Evolutionary conservation across 805 yeast species (phyloP).

Genomic region (Candida railenensis): DNA sequence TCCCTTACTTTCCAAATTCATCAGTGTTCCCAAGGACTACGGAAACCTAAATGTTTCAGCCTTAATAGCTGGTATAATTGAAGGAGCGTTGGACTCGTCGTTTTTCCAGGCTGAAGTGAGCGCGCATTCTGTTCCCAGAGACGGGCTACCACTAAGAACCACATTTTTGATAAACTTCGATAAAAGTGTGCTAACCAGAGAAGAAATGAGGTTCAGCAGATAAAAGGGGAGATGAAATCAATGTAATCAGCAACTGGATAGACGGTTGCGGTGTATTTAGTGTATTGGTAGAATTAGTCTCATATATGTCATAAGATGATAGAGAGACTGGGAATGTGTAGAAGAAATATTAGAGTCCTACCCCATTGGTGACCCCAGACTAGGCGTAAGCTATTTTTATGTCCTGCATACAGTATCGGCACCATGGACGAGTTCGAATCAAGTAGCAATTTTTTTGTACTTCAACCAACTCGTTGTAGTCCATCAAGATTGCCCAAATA

Average conservation of each 20-base stretch:
- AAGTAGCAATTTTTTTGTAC: neutral
- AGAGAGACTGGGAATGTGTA: too few relatives aligned
- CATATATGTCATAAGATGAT: too few relatives aligned
- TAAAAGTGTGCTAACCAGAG: conserved; percentile 53
- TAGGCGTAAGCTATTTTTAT: too few relatives aligned
- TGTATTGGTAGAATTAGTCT: too few relatives aligned
- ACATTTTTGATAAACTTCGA: conserved; percentile 76
- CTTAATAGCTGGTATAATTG: conserved; percentile 80
- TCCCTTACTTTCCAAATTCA: conserved; percentile 70
- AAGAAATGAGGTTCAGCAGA: conserved; percentile 39
- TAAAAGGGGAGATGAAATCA: neutral
- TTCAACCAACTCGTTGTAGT: neutral
- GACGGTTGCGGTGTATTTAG: too few relatives aligned
- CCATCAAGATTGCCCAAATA: neutral
- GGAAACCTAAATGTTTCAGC: conserved; percentile 79
- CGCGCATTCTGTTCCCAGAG: conserved; percentile 76
- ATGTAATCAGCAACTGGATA: neutral
- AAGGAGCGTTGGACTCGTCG: conserved; percentile 74
- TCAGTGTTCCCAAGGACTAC: conserved; percentile 77
- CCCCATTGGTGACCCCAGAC: too few relatives aligned
- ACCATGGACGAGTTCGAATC: too few relatives aligned
- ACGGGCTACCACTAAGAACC: conserved; percentile 60
- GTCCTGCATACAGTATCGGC: too few relatives aligned
- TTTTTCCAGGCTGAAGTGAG: conserved; percentile 73
- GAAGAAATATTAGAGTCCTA: too few relatives aligned